These are phyloP conservation scores for Cercospora berteroae DNA, from an alignment of 2,329 filamentous ascomycete species.

Conservation along the genomic window DNA sequence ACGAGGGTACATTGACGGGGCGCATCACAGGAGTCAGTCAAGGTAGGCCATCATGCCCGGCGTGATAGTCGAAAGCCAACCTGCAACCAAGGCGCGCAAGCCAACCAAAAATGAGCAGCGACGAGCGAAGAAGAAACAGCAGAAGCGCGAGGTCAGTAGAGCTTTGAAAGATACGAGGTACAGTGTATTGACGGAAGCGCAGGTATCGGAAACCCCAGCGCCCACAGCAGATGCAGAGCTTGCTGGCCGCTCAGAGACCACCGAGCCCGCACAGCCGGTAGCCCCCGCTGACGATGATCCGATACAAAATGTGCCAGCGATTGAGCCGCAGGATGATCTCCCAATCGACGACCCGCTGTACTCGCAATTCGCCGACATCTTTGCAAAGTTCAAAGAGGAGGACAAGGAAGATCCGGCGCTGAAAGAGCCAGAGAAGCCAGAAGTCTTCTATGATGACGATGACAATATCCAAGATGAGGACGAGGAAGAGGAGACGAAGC, in stretches of 20 bases:
- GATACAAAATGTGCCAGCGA: conserved; percentile 28
- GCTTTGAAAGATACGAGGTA: not conserved
- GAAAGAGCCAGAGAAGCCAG: conserved; percentile 73
- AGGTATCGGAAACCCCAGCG: conserved; percentile 13
- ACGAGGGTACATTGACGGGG: not conserved
- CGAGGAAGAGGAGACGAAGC: conserved; percentile 61
- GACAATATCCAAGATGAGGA: conserved; percentile 85
- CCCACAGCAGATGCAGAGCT: conserved; percentile 36
- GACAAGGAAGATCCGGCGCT: conserved; percentile 50
- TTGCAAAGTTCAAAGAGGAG: conserved; percentile 71
- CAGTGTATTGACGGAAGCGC: not conserved
- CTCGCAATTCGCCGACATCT: conserved; percentile 78
- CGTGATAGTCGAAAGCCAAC: conserved; percentile 34
- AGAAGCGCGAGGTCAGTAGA: conserved; percentile 60
- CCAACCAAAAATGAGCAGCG: conserved; percentile 92
- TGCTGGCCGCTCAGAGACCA: conserved; percentile 28
- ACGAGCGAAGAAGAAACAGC: conserved; percentile 90
- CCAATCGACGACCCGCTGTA: conserved; percentile 65
- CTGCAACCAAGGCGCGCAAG: conserved; percentile 52
- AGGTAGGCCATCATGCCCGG: conserved; percentile 38
- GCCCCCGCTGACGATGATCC: conserved; percentile 31
- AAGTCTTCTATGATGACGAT: conserved; percentile 79
- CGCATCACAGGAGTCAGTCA: conserved; percentile 10
- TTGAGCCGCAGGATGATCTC: conserved; percentile 28
- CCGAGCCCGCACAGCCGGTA: conserved; percentile 30